Evolutionary conservation across 164 flowering plant genomes (phyloP).

Genomic region (Aristolochia contorta): DNA sequence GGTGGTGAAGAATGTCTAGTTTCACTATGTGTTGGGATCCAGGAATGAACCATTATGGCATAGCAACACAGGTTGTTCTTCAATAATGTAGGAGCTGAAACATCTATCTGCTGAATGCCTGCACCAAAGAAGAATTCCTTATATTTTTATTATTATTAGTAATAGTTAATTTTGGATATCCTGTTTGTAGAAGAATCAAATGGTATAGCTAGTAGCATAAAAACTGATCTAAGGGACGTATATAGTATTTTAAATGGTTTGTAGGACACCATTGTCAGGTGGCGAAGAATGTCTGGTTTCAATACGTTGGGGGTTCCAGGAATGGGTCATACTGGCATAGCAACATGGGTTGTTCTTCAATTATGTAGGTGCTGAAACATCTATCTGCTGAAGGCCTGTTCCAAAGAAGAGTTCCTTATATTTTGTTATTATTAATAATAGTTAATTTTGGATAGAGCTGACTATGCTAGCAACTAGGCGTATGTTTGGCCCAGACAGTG

Average conservation of each 20-base stretch:
- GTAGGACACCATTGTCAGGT: conserved; percentile 91
- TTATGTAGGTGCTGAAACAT: background rate
- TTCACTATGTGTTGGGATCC: conserved; percentile 92
- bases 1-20: conserved; percentile 94
- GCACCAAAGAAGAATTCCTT: too few relatives aligned
- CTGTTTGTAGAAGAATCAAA: too few relatives aligned
- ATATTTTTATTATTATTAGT: too few relatives aligned
- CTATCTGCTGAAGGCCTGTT: background rate
- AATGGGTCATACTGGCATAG: conserved; percentile 96
- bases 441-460: too few relatives aligned
- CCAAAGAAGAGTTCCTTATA: background rate
- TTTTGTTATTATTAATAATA: too few relatives aligned
- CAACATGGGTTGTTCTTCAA: conserved; percentile 58
- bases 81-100: background rate
- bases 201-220: too few relatives aligned
- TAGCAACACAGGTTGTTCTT: conserved; percentile 75
- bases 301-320: conserved; percentile 97
- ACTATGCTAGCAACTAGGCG: too few relatives aligned
- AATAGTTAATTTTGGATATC: too few relatives aligned
- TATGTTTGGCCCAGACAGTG: too few relatives aligned
- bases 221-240: too few relatives aligned
- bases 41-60: conserved; percentile 97
- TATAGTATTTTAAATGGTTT: too few relatives aligned
- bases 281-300: conserved; percentile 91
- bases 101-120: too few relatives aligned